A percentile compares a stretch with the other conserved stretches of the same genome.
Evolutionary conservation across 441 rosid genomes (phyloP).

Genomic region (Croton setiger): DNA sequence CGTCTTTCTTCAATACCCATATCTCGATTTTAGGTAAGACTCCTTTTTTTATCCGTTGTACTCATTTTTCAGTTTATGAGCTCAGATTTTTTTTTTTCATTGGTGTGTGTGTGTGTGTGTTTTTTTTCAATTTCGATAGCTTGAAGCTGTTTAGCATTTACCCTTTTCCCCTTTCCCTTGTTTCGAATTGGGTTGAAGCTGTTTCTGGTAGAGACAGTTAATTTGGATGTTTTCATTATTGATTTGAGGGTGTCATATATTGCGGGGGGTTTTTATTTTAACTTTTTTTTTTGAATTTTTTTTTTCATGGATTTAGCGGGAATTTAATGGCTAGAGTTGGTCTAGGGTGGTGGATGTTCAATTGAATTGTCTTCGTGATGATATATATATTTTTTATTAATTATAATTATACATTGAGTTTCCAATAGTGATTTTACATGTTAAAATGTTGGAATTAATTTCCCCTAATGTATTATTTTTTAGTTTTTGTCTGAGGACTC

Average conservation of each 20-base stretch:
- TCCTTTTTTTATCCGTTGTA: constrained; percentile 13
- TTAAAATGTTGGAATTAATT: neutral
- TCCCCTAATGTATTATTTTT: neutral
- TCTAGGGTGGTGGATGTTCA: neutral
- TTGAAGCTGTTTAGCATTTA: neutral
- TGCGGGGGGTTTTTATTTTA: no score
- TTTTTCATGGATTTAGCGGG: constrained; percentile 6
- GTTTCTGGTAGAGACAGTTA: constrained; percentile 15
- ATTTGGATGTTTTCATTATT: constrained; percentile 5
- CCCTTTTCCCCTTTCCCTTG: neutral
- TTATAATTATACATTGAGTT: constrained; percentile 2
- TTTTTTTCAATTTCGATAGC: constrained; percentile 7
- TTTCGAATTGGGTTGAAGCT: constrained; percentile 21
- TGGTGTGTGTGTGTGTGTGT: neutral
- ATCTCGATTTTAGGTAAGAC: constrained; percentile 21
- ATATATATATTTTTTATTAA: neutral
- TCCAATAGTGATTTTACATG: neutral
- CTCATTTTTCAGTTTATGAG: neutral
- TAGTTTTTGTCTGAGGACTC: neutral
- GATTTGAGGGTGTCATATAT: neutral
- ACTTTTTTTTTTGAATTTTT: neutral
- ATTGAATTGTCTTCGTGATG: constrained; percentile 9
- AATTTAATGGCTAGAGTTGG: constrained; percentile 8
- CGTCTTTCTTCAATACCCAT: constrained; percentile 10
- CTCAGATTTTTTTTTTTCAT: neutral